Base-by-base conservation (phyloP, 148 eudicot species). In the Vaccinium vitisidaea region DNA sequence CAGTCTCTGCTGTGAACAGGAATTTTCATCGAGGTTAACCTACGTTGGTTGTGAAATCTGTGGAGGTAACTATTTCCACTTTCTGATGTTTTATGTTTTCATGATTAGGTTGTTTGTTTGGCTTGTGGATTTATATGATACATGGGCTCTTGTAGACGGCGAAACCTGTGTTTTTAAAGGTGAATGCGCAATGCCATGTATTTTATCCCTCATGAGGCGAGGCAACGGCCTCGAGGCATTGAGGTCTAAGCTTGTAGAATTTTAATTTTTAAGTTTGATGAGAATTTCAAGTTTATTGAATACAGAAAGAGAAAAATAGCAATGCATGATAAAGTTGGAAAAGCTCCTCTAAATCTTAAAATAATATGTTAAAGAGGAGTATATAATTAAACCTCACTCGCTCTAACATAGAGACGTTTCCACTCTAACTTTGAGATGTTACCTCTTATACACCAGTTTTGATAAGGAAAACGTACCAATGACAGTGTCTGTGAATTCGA, bases 41-140 rank as follows among this genome's bases (percentile, higher is more conserved):
- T 95, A 92, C 77, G 80, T 95, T 82, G 89, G 91, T 59, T 97
- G 99, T 90, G 96, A 97, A 86, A 75, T 82, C 73, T 97, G 98
- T 88, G 91, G 92, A 94, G 98, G 99, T 95, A 92, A 90, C 75
- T 36, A 56, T 30, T 50, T 65, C 50, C 67, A 11, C 82, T 21
- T 56, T 78, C 49, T 14, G 49, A 54, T 56, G 36, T 71, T 19
- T 65, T 80, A 25, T 59, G 46, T 48, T 19, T 21, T 82, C 46
- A 58, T 49, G 79, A n/a, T 59, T 49, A 11, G 53, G 48, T 25
- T 46, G 18, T 84, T 82, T 55, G 15, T 65, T 27, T 82, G 19
- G 32, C 21, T 71, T 56, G 36, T 25, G 78, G 23, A 54, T 69
- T 23, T n/a, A 43, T 71, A 16, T 27, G 74, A 25, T 27, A 69